Evolutionary conservation across 2,329 filamentous ascomycete species (phyloP), one percentile per base, ranked within the genome.

Genomic region (Aspergillus quadricinctus): DNA sequence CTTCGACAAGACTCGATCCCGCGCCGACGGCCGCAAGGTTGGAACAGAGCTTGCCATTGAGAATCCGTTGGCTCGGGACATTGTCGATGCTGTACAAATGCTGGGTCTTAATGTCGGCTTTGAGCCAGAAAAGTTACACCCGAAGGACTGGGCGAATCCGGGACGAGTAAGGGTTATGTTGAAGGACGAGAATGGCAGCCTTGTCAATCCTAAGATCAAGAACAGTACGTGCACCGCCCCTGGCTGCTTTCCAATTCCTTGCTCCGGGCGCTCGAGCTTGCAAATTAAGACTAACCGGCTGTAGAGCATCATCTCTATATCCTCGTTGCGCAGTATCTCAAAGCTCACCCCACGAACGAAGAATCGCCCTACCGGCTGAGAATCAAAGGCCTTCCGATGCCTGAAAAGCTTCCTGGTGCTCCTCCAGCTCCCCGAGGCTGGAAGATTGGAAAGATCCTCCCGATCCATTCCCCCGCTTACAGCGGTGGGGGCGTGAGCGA

Each of bases 81-180:
- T 99, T 70, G 88, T 92, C 48, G 88, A 90, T 70, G 93, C 92
- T n/a, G 89, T 89, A 73, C 86, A 87, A 45, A 77, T 81, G 48
- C 81, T 96, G 58, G 83, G 87, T 6, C 53, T 79, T 56, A 67
- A 69, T 31, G 71, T 74, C n/a, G 86, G 94, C 7, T 88, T 97
- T 72, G 94, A 99, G 77, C 90, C 92, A 1, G 88, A 89, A 70
- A 96, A 96, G 80, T 83, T 86, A 58, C 94, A 99, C 75, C 94
- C 94, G 6, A 93, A 94, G 77, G 94, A 99, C 79, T 99, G 94
- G 94, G 88, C 88, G 55, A 99, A 99, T 78, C 94, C 94, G 11
- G 94, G 94, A 3, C 83, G 94, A 57, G 90, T 97, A 61, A 86
- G 90, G 65, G 85, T 97, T 50, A 78, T 87, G 68, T 78, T 97